Evolutionary conservation across 352 stramenopile species (phyloP).

Genomic region (Globisporangium alternatum): DNA sequence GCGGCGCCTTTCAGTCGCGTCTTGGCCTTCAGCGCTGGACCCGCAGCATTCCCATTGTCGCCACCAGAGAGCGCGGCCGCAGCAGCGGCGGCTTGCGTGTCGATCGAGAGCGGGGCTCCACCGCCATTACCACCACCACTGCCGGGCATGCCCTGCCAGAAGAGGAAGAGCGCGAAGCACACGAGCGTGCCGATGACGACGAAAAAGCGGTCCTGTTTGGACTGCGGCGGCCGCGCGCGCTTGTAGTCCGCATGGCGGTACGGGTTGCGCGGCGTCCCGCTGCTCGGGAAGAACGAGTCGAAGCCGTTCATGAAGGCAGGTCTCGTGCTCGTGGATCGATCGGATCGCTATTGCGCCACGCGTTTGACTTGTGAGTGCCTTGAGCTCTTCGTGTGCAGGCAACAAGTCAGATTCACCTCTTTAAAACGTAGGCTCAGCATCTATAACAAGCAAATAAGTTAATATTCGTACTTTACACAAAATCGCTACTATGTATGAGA

Average conservation of each 20-base stretch:
- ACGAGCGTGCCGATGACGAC: conserved; percentile 63
- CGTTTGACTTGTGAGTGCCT: neutral
- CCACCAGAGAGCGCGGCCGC: conserved; percentile 29
- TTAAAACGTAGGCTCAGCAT: neutral
- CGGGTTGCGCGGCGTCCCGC: conserved; percentile 59
- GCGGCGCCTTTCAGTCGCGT: conserved; percentile 42
- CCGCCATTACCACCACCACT: conserved; percentile 2
- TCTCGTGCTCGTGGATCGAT: neutral
- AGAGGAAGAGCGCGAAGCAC: conserved; percentile 63
- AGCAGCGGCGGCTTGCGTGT: conserved; percentile 31
- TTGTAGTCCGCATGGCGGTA: conserved; percentile 66
- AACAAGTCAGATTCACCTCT: neutral
- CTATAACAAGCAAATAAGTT: neutral
- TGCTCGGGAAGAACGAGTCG: conserved; percentile 67
- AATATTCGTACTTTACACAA: neutral
- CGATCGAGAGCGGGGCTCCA: conserved; percentile 21
- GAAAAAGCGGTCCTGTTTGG: conserved; percentile 51
- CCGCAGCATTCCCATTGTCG: neutral
- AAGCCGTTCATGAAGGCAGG: conserved; percentile 49
- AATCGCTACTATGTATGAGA: neutral
- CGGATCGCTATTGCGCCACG: conserved; percentile 1
- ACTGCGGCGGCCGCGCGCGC: conserved; percentile 24
- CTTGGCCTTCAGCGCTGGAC: neutral
- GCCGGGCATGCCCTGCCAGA: conserved; percentile 33
- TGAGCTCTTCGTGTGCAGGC: neutral